A percentile compares a stretch with the other conserved stretches of the same genome.
phyloP scores from a whole-genome alignment of 768 basidiomycete species.

The Rhodocollybia butyracea region DNA sequence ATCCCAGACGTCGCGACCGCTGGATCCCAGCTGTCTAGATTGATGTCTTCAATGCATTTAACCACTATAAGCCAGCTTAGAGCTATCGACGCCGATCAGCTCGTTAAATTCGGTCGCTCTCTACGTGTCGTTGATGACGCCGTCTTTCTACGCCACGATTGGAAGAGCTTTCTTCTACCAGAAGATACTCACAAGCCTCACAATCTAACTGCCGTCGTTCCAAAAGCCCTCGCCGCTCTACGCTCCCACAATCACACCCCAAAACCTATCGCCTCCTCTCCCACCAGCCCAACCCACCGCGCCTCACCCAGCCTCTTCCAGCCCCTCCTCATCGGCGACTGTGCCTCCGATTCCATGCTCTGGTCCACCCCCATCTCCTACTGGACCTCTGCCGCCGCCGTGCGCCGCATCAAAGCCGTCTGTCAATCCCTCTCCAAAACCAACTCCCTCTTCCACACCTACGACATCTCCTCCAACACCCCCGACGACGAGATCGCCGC shows the following conservation, averaged over 20 bases:
- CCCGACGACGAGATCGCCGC: slow-evolving; percentile 66
- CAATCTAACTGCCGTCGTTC: slow-evolving; percentile 19
- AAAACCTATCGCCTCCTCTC: slow-evolving; percentile 11
- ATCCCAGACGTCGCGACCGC: slow-evolving; percentile 57
- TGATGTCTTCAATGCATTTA: slow-evolving; percentile 54
- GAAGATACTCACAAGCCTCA: slow-evolving; percentile 26
- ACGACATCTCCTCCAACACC: slow-evolving; percentile 64
- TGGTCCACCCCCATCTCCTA: slow-evolving; percentile 59
- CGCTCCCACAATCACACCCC: slow-evolving; percentile 23
- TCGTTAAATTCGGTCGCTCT: slow-evolving; percentile 48
- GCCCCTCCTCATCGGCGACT: slow-evolving; percentile 76
- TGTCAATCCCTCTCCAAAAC: slow-evolving; percentile 68
- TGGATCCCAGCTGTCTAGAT: slow-evolving; percentile 64
- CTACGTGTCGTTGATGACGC: slow-evolving; percentile 67
- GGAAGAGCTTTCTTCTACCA: slow-evolving; percentile 46
- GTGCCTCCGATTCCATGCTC: slow-evolving; percentile 57
- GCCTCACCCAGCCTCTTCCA: slow-evolving; percentile 32
- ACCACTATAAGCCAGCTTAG: slow-evolving; percentile 62
- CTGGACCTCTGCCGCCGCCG: slow-evolving; percentile 61
- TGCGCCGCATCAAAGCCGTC: slow-evolving; percentile 68
- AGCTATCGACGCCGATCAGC: slow-evolving; percentile 50
- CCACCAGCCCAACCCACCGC: slow-evolving; percentile 17
- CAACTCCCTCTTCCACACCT: slow-evolving; percentile 59
- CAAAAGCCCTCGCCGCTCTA: slow-evolving; percentile 19
- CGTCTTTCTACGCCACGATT: slow-evolving; percentile 60